Evolutionary conservation across 2,329 filamentous ascomycete genomes (phyloP), one percentile per base, ranked within the genome.

Genomic region (Alternaria rosae): DNA sequence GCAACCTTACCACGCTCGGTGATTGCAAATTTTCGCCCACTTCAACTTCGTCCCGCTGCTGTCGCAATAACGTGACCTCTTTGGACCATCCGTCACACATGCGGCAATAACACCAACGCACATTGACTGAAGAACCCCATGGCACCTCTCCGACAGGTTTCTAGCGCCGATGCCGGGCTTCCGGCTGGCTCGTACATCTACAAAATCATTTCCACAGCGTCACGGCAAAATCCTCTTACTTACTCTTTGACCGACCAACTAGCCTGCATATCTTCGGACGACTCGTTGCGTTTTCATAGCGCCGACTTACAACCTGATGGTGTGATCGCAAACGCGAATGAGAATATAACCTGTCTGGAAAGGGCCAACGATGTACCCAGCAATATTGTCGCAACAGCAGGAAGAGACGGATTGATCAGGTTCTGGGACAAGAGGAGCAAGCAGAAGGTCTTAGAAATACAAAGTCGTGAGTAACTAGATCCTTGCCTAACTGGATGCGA

Each of bases 201-300:
- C 70, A 73, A 70, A 45, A 71, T 79, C 53, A 69, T 78, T 45
- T 73, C 76, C 13, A 78, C 75, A 38, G 72, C 73, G 15, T 62
- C 72, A 23, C 74, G 75, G 56, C 65, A 70, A 57, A 71, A 75
- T 47, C 71, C 73, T 20, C 71, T 77, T 57, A 75, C 69, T 30
- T 78, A 75, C 64, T 68, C 65, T 1, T 64, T 69, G 57, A 72
- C 69, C 38, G 72, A 76, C 35, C 69, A 75, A 6, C 82, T 91
- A 42, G 88, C 87, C 2, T 85, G 87, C 15, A 90, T 91, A 59
- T 86, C 89, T 4, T 92, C 91, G 0, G 89, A 93, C 79, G 88
- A 92, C 78, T 85, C 83, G n/a, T 82, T 94, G 20, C 85, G 87
- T 26, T 79, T 92, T 17, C 85, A 93, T 2, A 84, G 83, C 23